A percentile compares a stretch with the other conserved stretches of the same genome.
Conservation (phyloP, 2,329 filamentous ascomycete genomes). For the Aureobasidium sp. region DNA sequence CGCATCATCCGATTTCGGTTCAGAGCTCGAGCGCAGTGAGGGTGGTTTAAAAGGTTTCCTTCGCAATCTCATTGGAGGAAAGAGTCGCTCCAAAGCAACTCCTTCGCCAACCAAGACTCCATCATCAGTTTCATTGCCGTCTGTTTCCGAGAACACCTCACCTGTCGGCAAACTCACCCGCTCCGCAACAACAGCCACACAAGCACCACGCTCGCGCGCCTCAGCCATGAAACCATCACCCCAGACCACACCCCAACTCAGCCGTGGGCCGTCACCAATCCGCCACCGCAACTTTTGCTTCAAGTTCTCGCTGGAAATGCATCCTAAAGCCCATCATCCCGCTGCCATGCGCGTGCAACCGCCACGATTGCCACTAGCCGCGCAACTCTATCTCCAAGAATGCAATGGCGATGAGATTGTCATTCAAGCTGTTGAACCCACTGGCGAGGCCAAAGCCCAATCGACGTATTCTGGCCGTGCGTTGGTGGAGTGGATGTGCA, state of each 20-base stretch:
- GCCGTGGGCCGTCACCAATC: neutral
- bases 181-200: conserved; percentile 18
- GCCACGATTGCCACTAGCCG: conserved; percentile 63
- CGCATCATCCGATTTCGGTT: conserved; percentile 23
- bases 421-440: conserved; percentile 28
- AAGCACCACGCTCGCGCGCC: conserved; percentile 5
- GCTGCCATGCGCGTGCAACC: conserved; percentile 58
- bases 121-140: neutral
- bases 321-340: conserved; percentile 46
- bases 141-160: neutral
- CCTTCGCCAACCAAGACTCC: conserved; percentile 14
- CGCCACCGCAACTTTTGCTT: conserved; percentile 58
- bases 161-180: conserved; percentile 15
- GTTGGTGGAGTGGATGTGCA: conserved; percentile 69
- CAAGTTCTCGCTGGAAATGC: conserved; percentile 66
- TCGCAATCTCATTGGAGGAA: conserved; percentile 30
- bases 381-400: conserved; percentile 56
- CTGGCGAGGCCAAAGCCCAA: conserved; percentile 31
- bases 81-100: conserved; percentile 22
- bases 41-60: conserved; percentile 30
- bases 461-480: conserved; percentile 63
- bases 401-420: conserved; percentile 16
- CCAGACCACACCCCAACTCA: conserved; percentile 6
- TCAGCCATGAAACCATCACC: conserved; percentile 8
- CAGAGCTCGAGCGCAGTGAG: conserved; percentile 21